Conservation (phyloP, 108 stramenopile genomes). For the Epithemia pelagica region DNA sequence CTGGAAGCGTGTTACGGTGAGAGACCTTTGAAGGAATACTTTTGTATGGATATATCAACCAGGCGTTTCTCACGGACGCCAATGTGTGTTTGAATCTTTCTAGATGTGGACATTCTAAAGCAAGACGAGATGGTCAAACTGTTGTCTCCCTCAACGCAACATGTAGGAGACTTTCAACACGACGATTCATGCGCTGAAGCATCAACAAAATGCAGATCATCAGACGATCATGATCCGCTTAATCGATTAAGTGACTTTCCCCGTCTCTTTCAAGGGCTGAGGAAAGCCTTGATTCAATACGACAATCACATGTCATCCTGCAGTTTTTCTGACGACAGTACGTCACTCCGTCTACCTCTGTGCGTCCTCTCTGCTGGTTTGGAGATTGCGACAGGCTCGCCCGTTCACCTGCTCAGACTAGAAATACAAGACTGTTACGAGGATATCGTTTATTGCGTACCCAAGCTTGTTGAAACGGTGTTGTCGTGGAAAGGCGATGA, state of each 20-base stretch:
- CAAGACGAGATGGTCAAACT: no score
- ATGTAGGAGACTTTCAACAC: no score
- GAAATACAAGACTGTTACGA: not conserved
- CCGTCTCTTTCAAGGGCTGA: not conserved
- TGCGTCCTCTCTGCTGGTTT: not conserved
- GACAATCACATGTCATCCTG: not conserved
- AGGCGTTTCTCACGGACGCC: no score
- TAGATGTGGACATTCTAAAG: no score
- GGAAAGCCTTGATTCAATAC: not conserved
- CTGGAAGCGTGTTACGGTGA: no score
- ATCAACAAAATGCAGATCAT: no score
- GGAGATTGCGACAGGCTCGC: not conserved
- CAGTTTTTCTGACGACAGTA: not conserved
- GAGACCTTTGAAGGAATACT: no score
- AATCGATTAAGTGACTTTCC: not conserved
- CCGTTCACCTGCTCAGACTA: not conserved
- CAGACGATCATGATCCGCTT: no score
- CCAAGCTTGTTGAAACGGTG: not conserved
- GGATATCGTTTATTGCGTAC: not conserved
- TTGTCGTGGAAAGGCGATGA: not conserved
- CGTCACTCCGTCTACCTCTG: not conserved
- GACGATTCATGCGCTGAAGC: no score
- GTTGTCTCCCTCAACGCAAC: no score
- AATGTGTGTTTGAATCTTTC: no score
- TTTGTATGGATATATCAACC: no score